Base-by-base conservation (phyloP, 2,329 filamentous ascomycete genomes). In the Pestalotiopsis sp. region DNA sequence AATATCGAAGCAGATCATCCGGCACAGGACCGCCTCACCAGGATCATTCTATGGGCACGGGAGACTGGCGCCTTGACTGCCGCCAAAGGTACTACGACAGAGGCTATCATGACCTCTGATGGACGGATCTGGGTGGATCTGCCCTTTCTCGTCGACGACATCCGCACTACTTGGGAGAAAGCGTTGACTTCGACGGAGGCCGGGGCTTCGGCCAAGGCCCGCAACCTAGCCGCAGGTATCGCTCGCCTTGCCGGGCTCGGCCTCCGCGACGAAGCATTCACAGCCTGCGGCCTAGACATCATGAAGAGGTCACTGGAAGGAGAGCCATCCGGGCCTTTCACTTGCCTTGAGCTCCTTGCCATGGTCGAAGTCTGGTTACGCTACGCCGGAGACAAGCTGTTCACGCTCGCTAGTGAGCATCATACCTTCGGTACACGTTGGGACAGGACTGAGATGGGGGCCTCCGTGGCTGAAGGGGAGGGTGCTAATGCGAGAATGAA, bases 81-180 rank as follows among this genome's bases (percentile, higher is more conserved):
- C 11, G n/a, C 56, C 56, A 38, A 38, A n/a, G 25, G 2, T n/a
- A 14, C 17, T 38, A 9, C 58, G 9, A 7, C 17, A 2, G 58
- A 61, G 27, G 27, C 27, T 1, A 14, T 61, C 11, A n/a, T 23
- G 14, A 38, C 23, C 17, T 25, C 52, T 57, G 58, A 66, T 23
- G 67, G 67, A 38, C 56, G 58, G 17, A 61, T 69, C 39, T 69
- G 56, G 64, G 64, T 52, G n/a, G 67, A 69, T 66, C 31, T 69
- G 13, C 64, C 67, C 4, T 69, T 61, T 49, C 45, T 69, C 20
- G 64, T 69, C 23, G 25, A 20, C 3, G 67, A 69, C 57, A 39
- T 69, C 20, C 62, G 59, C 23, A 45, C 27, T n/a, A 63, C 63
- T 13, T 68, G 67, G 62, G 63, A 64, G 41, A 65, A 58, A 41